Evolutionary conservation across 2,329 filamentous ascomycete genomes (phyloP).

Genomic region (Fusarium sambucinum): DNA sequence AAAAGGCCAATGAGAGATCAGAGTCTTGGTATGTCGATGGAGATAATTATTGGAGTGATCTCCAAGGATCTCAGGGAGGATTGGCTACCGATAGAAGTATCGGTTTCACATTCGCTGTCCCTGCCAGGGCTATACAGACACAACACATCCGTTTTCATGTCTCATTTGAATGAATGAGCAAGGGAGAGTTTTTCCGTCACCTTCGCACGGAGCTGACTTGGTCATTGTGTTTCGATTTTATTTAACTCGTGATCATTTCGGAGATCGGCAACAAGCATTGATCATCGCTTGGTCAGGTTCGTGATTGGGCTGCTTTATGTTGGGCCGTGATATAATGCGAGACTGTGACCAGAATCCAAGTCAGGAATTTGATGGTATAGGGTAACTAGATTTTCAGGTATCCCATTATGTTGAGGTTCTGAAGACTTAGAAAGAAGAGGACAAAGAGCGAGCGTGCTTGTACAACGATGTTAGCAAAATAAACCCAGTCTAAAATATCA

Average conservation of each 20-base stretch:
- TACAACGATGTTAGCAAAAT: no score
- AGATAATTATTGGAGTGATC: neutral
- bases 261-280: conserved; percentile 34
- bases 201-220: neutral
- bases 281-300: conserved; percentile 13
- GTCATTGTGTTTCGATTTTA: neutral
- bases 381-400: conserved; percentile 3
- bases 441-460: no score
- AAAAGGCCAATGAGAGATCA: neutral
- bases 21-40: neutral
- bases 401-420: neutral
- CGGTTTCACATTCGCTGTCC: neutral
- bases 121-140: neutral
- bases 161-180: neutral
- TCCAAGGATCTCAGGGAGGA: neutral
- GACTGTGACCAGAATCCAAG: neutral
- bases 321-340: neutral
- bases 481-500: no score
- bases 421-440: no score
- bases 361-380: neutral
- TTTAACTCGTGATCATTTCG: conserved; percentile 11
- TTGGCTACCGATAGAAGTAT: neutral
- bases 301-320: conserved; percentile 17
- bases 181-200: neutral
- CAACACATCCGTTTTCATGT: neutral